These are phyloP conservation scores for Alternaria panax DNA, from an alignment of 2,329 filamentous ascomycete genomes.

Conservation along the genomic window DNA sequence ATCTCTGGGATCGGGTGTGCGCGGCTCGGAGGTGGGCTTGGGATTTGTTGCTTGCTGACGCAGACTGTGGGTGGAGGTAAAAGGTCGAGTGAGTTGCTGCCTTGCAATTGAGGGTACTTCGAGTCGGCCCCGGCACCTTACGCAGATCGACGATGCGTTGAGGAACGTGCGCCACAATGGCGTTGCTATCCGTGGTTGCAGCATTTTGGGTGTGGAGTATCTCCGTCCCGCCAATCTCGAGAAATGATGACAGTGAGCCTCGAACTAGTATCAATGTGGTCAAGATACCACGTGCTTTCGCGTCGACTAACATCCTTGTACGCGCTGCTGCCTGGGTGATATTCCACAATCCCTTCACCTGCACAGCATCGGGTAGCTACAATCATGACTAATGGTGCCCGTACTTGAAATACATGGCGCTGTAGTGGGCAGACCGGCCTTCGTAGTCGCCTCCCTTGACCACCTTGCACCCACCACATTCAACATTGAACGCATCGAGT, in stretches of 20 bases:
- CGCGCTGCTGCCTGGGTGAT: constrained; percentile 25
- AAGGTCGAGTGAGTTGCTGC: constrained; percentile 25
- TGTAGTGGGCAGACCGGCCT: background rate
- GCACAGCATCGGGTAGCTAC: constrained; percentile 4
- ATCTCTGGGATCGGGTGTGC: constrained; percentile 26
- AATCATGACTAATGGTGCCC: background rate
- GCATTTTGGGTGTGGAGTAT: constrained; percentile 31
- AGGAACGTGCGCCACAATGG: constrained; percentile 25
- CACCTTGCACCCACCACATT: background rate
- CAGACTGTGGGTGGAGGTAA: constrained; percentile 35
- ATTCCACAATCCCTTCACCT: constrained; percentile 10
- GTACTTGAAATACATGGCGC: constrained; percentile 12
- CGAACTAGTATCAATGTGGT: constrained; percentile 22
- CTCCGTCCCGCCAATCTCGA: constrained; percentile 13
- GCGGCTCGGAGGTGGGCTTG: constrained; percentile 13
- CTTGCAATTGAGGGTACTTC: constrained; percentile 18
- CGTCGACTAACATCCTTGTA: constrained; percentile 19
- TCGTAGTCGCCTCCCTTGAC: background rate
- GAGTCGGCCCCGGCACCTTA: constrained; percentile 24
- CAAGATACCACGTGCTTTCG: constrained; percentile 29
- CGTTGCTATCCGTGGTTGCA: constrained; percentile 41
- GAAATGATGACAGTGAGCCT: constrained; percentile 20
- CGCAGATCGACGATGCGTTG: constrained; percentile 22
- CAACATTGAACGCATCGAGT: background rate
- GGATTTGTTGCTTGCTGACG: constrained; percentile 24